Conservation (phyloP, 441 rosid genomes). For the Melastoma candidum region DNA sequence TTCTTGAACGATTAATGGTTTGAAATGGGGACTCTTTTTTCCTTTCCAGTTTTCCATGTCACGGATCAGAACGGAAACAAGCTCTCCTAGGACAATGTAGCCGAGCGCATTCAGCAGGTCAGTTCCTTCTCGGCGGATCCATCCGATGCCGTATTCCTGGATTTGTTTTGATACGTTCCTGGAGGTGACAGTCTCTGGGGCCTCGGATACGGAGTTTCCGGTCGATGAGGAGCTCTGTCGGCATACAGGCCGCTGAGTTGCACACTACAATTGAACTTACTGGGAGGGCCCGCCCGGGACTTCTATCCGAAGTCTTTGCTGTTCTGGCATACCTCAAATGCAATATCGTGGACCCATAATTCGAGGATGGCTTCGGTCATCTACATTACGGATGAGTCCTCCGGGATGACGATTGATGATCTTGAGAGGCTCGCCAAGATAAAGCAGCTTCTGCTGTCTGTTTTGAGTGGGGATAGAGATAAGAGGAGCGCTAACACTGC, state of each 20-base stretch:
- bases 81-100: slow-evolving; percentile 53
- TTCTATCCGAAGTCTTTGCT: slow-evolving; percentile 74
- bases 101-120: slow-evolving; percentile 72
- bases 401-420: slow-evolving; percentile 46
- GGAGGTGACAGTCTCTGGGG: slow-evolving; percentile 49
- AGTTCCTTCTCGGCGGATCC: slow-evolving; percentile 16
- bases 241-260: slow-evolving; percentile 41
- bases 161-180: not conserved
- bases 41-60: slow-evolving; percentile 61
- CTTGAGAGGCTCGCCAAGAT: slow-evolving; percentile 44
- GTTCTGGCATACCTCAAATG: slow-evolving; percentile 65
- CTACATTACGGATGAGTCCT: slow-evolving; percentile 47
- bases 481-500: slow-evolving; percentile 56
- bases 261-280: slow-evolving; percentile 67
- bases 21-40: not conserved
- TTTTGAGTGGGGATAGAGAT: slow-evolving; percentile 57
- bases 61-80: slow-evolving; percentile 71
- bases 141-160: no score
- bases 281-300: slow-evolving; percentile 72
- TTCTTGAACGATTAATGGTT: not conserved
- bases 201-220: slow-evolving; percentile 48
- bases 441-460: slow-evolving; percentile 52
- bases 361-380: slow-evolving; percentile 83
- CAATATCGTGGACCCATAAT: slow-evolving; percentile 83
- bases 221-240: slow-evolving; percentile 56